These are phyloP conservation scores for Thecaphora thlaspeos DNA, from an alignment of 1,284 basidiomycete genomes.

Conservation along the genomic window DNA sequence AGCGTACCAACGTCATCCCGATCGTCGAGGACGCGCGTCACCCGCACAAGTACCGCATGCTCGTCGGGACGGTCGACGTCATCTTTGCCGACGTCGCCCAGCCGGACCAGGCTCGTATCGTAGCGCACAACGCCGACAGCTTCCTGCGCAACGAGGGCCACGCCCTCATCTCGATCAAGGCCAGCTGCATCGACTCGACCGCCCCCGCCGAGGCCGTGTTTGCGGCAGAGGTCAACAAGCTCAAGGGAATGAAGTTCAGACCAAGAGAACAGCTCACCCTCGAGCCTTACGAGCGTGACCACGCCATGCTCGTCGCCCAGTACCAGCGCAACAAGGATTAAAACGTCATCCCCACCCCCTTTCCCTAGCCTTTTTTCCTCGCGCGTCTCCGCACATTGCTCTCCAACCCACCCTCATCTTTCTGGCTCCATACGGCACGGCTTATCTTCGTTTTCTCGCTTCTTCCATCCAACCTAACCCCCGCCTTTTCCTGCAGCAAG, in stretches of 20 bases:
- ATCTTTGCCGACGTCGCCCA: conserved; percentile 94
- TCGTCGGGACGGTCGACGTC: conserved; percentile 53
- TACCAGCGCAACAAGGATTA: conserved; percentile 53
- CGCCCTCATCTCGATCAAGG: conserved; percentile 96
- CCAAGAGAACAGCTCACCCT: conserved; percentile 86
- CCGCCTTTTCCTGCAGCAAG: too few relatives aligned
- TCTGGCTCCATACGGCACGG: conserved; percentile 39
- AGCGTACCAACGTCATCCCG: conserved; percentile 97
- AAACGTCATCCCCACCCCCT: too few relatives aligned
- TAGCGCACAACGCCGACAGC: conserved; percentile 86
- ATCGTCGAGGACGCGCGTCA: conserved; percentile 97
- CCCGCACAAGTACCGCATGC: conserved; percentile 61
- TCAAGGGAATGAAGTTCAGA: conserved; percentile 64
- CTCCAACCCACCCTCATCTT: conserved; percentile 10
- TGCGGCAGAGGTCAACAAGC: conserved; percentile 79
- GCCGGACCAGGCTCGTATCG: conserved; percentile 84
- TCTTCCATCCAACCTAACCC: too few relatives aligned
- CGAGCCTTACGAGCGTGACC: conserved; percentile 59
- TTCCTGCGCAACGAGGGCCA: conserved; percentile 96
- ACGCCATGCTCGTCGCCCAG: conserved; percentile 55
- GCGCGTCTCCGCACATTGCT: too few relatives aligned
- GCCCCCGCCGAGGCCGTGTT: conserved; percentile 86
- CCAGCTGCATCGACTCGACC: conserved; percentile 97
- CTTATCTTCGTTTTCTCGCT: too few relatives aligned
- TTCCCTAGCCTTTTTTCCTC: too few relatives aligned